Evolutionary conservation across 2,329 filamentous ascomycete genomes (phyloP).

Genomic region (Pseudogymnoascus verrucosus): DNA sequence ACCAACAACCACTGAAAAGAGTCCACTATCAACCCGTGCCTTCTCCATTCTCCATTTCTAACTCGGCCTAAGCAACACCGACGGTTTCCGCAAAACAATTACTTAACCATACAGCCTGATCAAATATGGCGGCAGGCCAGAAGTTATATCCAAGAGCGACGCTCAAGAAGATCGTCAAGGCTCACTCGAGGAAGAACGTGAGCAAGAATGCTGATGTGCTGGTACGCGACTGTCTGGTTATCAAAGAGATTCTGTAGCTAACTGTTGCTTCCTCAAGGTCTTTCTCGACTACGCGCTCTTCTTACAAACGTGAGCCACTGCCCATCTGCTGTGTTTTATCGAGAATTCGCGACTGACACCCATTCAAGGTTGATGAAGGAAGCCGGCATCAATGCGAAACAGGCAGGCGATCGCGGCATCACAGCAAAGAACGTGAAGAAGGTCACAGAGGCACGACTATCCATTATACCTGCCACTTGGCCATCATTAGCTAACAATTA

Average conservation of each 20-base stretch:
- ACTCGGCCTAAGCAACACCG: not conserved
- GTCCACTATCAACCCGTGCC: not conserved
- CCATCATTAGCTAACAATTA: not conserved
- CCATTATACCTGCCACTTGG: not conserved
- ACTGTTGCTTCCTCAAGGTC: constrained; percentile 46
- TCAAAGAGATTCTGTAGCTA: not conserved
- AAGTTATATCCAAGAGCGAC: constrained; percentile 79
- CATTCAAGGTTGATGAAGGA: constrained; percentile 63
- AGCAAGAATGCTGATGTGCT: constrained; percentile 82
- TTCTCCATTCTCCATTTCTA: not conserved
- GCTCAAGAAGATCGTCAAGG: constrained; percentile 83
- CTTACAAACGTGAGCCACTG: constrained; percentile 50
- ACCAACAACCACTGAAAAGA: no score
- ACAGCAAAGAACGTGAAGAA: constrained; percentile 71
- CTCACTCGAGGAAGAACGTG: constrained; percentile 70
- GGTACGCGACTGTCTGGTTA: constrained; percentile 38
- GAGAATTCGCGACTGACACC: not conserved
- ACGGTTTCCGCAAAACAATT: not conserved
- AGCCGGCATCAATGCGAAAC: constrained; percentile 67
- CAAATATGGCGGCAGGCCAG: constrained; percentile 39
- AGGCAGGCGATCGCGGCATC: constrained; percentile 63
- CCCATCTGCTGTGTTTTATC: not conserved
- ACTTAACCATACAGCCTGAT: not conserved
- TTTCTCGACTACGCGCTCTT: constrained; percentile 81
- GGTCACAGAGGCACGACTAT: constrained; percentile 58